Evolutionary conservation across 345 rosid species (phyloP).

Genomic region (Rhodamnia rubescens): DNA sequence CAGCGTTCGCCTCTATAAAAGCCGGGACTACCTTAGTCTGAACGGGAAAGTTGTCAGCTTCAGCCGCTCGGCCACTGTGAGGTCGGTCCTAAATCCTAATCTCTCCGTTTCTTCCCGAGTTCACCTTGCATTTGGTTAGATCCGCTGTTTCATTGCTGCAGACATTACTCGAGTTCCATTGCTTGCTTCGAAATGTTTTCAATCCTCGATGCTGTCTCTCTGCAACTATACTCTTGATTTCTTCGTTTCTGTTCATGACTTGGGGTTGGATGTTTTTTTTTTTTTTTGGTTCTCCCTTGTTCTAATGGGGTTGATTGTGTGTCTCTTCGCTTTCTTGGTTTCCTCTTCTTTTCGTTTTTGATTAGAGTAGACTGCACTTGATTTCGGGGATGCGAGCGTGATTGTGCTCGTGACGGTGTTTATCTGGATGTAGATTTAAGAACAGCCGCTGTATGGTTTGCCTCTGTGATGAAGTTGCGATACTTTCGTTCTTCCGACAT

Average conservation of each 20-base stretch:
- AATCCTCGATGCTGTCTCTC: background rate
- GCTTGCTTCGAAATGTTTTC: background rate
- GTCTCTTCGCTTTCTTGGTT: background rate
- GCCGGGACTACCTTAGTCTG: background rate
- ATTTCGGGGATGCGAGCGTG: background rate
- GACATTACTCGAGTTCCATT: background rate
- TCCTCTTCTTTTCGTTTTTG: background rate
- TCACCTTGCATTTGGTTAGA: background rate
- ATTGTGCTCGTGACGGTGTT: background rate
- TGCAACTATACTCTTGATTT: background rate
- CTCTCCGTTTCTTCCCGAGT: background rate
- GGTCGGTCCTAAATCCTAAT: background rate
- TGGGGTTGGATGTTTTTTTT: background rate
- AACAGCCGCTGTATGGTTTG: background rate
- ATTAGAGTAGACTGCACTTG: background rate
- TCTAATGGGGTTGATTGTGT: background rate
- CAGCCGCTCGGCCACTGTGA: background rate
- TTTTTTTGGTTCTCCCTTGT: background rate
- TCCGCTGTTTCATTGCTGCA: background rate
- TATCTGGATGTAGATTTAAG: background rate
- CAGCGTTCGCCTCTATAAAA: background rate
- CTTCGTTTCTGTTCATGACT: background rate
- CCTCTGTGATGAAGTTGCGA: background rate
- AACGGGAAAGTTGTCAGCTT: background rate
- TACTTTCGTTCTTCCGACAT: conserved; percentile 10